A percentile compares a stretch with the other conserved stretches of the same genome.
Evolutionary conservation across 2,329 filamentous ascomycete species (phyloP).

Genomic region (Botrytis tulipae): DNA sequence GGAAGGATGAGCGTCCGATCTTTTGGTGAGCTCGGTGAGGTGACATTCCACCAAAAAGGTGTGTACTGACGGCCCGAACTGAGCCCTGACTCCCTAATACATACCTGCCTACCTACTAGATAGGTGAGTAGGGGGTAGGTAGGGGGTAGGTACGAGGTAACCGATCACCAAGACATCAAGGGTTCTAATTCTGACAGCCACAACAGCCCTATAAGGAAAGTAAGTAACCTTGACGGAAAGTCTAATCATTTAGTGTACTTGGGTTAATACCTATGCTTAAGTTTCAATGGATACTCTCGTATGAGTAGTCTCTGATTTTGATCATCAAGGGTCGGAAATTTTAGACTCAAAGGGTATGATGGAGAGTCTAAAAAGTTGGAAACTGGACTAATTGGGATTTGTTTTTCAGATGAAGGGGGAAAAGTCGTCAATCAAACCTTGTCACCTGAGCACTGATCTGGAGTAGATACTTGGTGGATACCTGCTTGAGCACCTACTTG

Average conservation of each 20-base stretch:
- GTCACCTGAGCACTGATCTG: background rate
- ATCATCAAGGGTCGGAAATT: background rate
- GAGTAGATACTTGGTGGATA: background rate
- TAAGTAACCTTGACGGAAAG: background rate
- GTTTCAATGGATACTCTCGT: background rate
- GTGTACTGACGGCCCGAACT: background rate
- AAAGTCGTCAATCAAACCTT: background rate
- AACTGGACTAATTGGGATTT: background rate
- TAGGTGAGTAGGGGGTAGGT: background rate
- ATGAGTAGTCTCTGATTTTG: background rate
- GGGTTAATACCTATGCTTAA: background rate
- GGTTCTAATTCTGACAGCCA: slow-evolving; percentile 15
- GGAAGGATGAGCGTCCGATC: slow-evolving; percentile 30
- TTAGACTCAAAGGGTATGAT: slow-evolving; percentile 3
- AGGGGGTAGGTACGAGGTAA: background rate
- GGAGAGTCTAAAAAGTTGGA: background rate
- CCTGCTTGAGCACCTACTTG: background rate
- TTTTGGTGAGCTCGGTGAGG: slow-evolving; percentile 1
- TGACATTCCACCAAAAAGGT: background rate
- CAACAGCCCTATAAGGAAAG: slow-evolving; percentile 13
- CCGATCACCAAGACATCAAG: slow-evolving; percentile 6
- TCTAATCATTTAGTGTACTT: background rate
- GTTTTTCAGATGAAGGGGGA: background rate
- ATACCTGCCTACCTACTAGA: background rate
- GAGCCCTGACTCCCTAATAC: background rate